Conservation (phyloP, 2,329 filamentous ascomycete species). For the Epichloe sp. region DNA sequence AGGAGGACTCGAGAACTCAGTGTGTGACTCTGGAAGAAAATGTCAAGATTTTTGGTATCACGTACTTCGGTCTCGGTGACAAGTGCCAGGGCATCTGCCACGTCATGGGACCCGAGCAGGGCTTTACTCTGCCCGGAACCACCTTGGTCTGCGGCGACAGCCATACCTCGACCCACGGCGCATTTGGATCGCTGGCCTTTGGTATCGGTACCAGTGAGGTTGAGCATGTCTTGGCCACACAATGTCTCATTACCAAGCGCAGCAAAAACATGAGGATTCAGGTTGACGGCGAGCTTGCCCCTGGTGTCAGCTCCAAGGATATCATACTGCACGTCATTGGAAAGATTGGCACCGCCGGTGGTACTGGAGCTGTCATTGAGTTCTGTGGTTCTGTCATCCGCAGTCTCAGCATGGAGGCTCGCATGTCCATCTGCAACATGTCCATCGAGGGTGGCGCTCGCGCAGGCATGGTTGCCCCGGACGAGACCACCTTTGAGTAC, state of each 20-base stretch:
- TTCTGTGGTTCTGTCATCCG: conserved; percentile 94
- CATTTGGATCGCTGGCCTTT: conserved; percentile 87
- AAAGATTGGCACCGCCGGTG: conserved; percentile 85
- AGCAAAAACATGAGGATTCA: conserved; percentile 99
- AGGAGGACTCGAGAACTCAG: conserved; percentile 86
- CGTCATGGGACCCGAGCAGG: conserved; percentile 95
- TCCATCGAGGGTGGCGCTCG: conserved; percentile 91
- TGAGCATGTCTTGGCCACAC: conserved; percentile 93
- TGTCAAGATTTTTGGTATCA: conserved; percentile 89
- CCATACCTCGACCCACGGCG: conserved; percentile 95
- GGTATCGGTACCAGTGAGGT: conserved; percentile 98
- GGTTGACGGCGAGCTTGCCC: conserved; percentile 78
- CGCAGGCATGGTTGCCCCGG: conserved; percentile 93
- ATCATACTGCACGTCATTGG: conserved; percentile 89
- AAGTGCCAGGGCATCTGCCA: conserved; percentile 97
- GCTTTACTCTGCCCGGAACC: conserved; percentile 92
- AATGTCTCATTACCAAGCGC: conserved; percentile 84
- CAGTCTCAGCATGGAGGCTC: conserved; percentile 81
- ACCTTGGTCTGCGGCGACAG: conserved; percentile 97
- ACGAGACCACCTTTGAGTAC: conserved; percentile 89
- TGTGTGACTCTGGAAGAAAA: conserved; percentile 95
- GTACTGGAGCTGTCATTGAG: conserved; percentile 89
- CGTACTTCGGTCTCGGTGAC: conserved; percentile 92
- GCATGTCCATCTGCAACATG: conserved; percentile 99
- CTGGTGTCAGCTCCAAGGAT: conserved; percentile 93